Conservation (phyloP, 768 basidiomycete genomes). For the Trametes cinnabarina region DNA sequence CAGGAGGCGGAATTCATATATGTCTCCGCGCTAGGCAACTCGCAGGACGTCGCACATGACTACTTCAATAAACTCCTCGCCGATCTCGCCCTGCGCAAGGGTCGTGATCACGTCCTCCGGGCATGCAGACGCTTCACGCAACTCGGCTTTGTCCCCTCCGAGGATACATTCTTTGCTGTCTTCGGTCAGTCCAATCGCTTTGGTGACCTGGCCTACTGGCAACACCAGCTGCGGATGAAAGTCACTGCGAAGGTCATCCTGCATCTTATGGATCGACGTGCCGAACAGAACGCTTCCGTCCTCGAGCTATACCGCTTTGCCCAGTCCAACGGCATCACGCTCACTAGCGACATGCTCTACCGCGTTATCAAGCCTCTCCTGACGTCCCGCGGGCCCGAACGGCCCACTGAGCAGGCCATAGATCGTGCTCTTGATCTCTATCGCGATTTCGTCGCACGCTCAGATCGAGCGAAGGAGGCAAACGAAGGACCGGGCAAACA, state of each 20-base stretch:
- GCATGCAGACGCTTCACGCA: not conserved
- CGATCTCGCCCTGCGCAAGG: not conserved
- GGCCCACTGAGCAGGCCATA: slow-evolving; percentile 42
- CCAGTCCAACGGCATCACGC: slow-evolving; percentile 41
- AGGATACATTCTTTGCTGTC: slow-evolving; percentile 39
- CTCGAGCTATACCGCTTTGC: slow-evolving; percentile 50
- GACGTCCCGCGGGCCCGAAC: slow-evolving; percentile 31
- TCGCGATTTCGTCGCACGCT: slow-evolving; percentile 38
- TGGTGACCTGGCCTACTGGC: slow-evolving; percentile 42
- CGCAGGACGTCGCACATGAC: not conserved
- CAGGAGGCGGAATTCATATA: slow-evolving; percentile 18
- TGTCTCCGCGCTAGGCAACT: not conserved
- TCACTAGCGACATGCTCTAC: slow-evolving; percentile 51
- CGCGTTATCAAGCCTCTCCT: slow-evolving; percentile 55
- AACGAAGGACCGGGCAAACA: not conserved
- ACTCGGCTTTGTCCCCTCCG: slow-evolving; percentile 33
- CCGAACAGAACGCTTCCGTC: slow-evolving; percentile 34
- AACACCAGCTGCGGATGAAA: slow-evolving; percentile 39
- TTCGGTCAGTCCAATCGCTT: slow-evolving; percentile 41
- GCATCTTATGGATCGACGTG: slow-evolving; percentile 44
- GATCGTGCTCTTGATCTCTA: slow-evolving; percentile 57
- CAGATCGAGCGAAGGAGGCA: not conserved
- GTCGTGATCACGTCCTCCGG: not conserved
- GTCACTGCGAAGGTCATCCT: slow-evolving; percentile 51
- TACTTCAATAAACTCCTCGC: not conserved